Base-by-base conservation (phyloP, 805 yeast genomes). In the Lipomyces sp. region DNA sequence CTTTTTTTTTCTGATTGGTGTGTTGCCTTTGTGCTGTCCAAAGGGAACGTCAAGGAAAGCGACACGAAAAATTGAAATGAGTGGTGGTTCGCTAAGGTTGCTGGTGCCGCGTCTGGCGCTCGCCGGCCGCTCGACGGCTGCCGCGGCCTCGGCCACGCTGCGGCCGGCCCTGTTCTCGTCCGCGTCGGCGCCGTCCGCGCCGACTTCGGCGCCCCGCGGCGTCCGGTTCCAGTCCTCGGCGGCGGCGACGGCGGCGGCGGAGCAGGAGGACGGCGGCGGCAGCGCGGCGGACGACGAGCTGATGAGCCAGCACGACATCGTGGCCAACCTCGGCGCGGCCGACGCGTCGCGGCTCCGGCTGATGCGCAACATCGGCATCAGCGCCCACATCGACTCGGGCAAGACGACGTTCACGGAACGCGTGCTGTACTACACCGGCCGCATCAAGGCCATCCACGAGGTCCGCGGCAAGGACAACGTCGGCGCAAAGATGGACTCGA, bases 401-500 rank as follows among this genome's bases (percentile, higher is more conserved):
- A 93, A 93, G 66, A 93, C 98, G 43, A 93, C 98, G 0, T 93
- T 93, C 71, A 93, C 98, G 14, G 98, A 93, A 72, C 85, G 98
- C 68, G 98, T 93, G 29, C 72, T 93, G 62, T 93, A 80, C 72
- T 93, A 93, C 68, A 93, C 98, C 2, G 98, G 98, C 53, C 80
- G 98, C 67, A 93, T 93, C 69, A 87, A 90, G 66, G 95, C 95
- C 26, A 91, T 90, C 64, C 98, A 90, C 66, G 98, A 90, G 70
- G 62, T 71, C 8, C 79, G 98, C 68, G 98, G 98, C 42, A 81
- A 93, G 64, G 98, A 93, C 68, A 83, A 89, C 60, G 98, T 93
- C 51, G 99, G 99, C 55, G 99, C 99, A 49, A 93, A 90, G 73
- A 93, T 93, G 99, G 98, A 93, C 70, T 91, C 90, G 55, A 93